Evolutionary conservation across 345 rosid genomes (phyloP), one percentile per base, ranked within the genome.

Genomic region (Brassica rapa): DNA sequence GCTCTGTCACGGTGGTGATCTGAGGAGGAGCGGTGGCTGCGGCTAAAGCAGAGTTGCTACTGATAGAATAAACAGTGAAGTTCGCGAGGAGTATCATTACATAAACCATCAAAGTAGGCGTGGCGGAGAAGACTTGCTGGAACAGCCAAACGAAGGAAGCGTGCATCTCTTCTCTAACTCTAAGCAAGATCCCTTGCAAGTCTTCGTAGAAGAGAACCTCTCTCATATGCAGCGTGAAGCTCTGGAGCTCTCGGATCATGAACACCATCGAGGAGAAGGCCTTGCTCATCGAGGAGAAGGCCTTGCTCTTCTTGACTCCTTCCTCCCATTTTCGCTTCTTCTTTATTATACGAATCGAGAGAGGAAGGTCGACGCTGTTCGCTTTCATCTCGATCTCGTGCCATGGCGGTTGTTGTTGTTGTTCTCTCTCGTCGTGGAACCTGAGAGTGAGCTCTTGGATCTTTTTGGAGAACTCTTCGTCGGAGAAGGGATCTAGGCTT

Each of bases 211-310:
- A 86, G 0, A 89, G 79, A 71, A 84, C 1, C 83, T 91, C 96
- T 56, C 98, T 84, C 97, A 91, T 90, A 39, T 89, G 99, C 12
- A 95, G 27, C 32, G 89, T 76, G 73, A 79, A 90, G 80, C 96
- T 86, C 0, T 93, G 98, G 6, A 95, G 83, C 78, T 95, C 99
- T 0, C 92, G 76, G 57, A 95, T 89, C 75, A 95, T 95, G 49
- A 93, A 95, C 79, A 95, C 99, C 99, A 90, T 90, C 0, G 99
- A 95, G 2, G 97, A 90, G 30, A 95, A 95, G 1, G 99, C 99
- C 78, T 82, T 91, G 62, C 84, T 93, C 77, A 95, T 81, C 85
- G 12, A 79, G 90, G 0, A 35, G 2, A 9, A 35, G 2, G 89
- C 83, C 73, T 89, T 94, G 87, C 90, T 43, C 88, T 91, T 91